Percentiles rank a stretch among this genome's conserved stretches.
Conservation (phyloP, 768 basidiomycete genomes). For the Guyanaporus albipodus region DNA sequence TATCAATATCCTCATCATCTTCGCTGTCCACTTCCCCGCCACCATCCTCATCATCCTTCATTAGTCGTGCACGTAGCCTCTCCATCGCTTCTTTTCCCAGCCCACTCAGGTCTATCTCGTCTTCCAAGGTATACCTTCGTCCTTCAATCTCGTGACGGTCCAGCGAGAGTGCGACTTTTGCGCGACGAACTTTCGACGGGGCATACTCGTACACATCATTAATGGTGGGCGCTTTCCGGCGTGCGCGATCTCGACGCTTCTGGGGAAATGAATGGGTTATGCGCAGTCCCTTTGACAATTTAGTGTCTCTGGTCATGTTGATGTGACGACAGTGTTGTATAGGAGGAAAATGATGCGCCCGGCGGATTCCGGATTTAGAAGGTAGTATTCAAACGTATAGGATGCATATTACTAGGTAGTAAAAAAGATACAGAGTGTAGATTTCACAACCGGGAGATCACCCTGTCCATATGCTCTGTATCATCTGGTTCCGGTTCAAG, state of each 20-base stretch:
- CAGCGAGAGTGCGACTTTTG: constrained; percentile 50
- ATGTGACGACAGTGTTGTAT: no score
- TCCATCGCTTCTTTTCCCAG: constrained; percentile 29
- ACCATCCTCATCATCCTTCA: constrained; percentile 50
- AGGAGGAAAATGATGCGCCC: constrained; percentile 12
- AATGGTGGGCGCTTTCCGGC: constrained; percentile 37
- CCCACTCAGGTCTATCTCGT: constrained; percentile 37
- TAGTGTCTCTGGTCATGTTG: constrained; percentile 18
- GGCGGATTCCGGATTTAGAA: constrained; percentile 21
- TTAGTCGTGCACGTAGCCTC: constrained; percentile 42
- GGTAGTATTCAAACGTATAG: constrained; percentile 14
- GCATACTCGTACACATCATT: constrained; percentile 66
- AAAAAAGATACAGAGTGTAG: background rate
- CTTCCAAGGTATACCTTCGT: constrained; percentile 32
- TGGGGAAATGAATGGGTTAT: constrained; percentile 13
- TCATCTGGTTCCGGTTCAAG: constrained; percentile 16
- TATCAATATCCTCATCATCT: constrained; percentile 85
- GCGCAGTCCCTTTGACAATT: constrained; percentile 10
- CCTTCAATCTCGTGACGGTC: constrained; percentile 50
- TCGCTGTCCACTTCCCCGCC: constrained; percentile 50
- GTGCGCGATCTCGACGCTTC: constrained; percentile 47
- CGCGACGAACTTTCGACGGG: constrained; percentile 44
- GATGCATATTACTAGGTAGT: no score
- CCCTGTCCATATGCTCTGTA: background rate
- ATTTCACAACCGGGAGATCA: constrained; percentile 11